Evolutionary conservation across 495 filamentous ascomycete species (phyloP), one percentile per base, ranked within the genome.

Genomic region (Saxophila tyrrhenica): DNA sequence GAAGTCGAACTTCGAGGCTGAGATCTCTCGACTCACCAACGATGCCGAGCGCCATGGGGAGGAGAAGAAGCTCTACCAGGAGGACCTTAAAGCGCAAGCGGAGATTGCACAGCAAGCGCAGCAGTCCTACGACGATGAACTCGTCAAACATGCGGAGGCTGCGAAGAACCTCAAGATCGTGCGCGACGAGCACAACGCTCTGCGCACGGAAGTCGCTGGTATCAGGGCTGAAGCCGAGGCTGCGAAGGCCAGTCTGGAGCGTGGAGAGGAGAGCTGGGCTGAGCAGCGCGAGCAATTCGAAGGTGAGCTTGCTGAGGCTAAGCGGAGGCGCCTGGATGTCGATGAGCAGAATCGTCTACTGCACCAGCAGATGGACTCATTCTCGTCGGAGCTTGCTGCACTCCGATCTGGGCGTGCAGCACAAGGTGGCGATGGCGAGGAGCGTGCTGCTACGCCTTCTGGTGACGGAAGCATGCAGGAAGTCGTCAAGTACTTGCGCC

Each of bases 131-230:
- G 94, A 99, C 65, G 80, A 77, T 49, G 94, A 97, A 61, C 76
- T 97, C 1, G 79, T 95, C 61, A 94, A 90, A 67, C 94, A 99
- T 65, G 90, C 89, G 2, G 88, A 95, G 55, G 91, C 94, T 16
- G 87, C 90, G 1, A 87, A 88, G 69, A 75, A 79, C 19, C 69
- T 97, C 22, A 87, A 94, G 55, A 75, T 74, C 39, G 71, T 94
- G 47, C 85, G 94, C 39, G 73, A 70, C 9, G 88, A 97, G 59
- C 76, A 85, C 66, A 89, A 94, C 62, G 73, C 89, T 45, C 70
- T 97, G 44, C 87, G 83, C 68, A 81, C 85, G 0, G 78, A 94
- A 41, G 72, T 86, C 17, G 81, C 83, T 25, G 75, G 81, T 25
- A 70, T 83, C 59, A 83, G 78, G 57, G 79, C 85, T 1, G 83